phyloP scores from a whole-genome alignment of 495 filamentous ascomycete genomes.

The Aspergillus bridgeri region DNA sequence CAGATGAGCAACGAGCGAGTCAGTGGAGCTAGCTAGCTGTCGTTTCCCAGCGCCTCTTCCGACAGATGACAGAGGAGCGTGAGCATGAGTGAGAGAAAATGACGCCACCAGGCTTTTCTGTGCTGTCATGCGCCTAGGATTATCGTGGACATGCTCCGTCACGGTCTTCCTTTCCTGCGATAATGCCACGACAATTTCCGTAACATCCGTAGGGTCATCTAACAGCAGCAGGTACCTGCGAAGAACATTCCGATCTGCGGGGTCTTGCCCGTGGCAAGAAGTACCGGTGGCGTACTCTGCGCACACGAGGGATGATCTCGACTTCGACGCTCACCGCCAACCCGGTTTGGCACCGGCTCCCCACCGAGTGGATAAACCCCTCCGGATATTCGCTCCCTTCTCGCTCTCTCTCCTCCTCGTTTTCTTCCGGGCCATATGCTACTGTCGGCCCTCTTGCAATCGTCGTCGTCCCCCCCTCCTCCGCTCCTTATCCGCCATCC shows the following conservation, averaged over 20 bases:
- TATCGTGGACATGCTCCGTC: no score
- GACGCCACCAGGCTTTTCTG: not conserved
- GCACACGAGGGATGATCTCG: not conserved
- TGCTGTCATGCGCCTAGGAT: not conserved
- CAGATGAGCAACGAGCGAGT: not conserved
- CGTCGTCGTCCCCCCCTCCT: slow-evolving; percentile 8
- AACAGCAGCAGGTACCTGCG: not conserved
- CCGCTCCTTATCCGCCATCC: slow-evolving; percentile 15
- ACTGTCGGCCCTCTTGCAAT: slow-evolving; percentile 22
- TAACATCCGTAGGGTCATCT: no score
- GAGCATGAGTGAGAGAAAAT: not conserved
- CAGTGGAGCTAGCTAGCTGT: not conserved
- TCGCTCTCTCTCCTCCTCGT: slow-evolving; percentile 17
- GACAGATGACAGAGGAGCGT: not conserved
- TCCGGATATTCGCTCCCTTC: slow-evolving; percentile 17
- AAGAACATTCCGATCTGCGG: not conserved
- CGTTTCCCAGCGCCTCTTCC: not conserved
- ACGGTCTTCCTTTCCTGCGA: no score
- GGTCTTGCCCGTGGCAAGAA: no score
- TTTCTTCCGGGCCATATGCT: slow-evolving; percentile 25
- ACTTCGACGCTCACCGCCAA: not conserved
- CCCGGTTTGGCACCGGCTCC: not conserved
- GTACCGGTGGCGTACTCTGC: no score
- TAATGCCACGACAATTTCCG: no score
- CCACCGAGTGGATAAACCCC: slow-evolving; percentile 15